Percentiles rank a stretch among this genome's conserved stretches.
Conservation (phyloP, 73 alveolate species). For the Paramecium caudatum region DNA sequence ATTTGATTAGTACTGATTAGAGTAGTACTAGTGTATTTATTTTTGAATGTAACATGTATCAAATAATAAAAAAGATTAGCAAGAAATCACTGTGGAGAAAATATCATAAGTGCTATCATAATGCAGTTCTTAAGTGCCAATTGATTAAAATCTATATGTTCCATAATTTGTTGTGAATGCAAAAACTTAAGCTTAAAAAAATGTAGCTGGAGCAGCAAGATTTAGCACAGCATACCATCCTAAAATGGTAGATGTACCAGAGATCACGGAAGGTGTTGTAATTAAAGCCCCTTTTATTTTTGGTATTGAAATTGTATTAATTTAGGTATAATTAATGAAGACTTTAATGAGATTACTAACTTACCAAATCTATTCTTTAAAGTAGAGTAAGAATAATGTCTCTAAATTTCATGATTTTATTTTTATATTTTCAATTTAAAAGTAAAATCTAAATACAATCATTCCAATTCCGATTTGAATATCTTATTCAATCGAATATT, state of each 20-base stretch:
- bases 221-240: conserved; percentile 23
- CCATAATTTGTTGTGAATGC: conserved; percentile 25
- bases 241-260: conserved; percentile 30
- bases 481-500: conserved; percentile 41
- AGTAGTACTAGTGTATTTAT: background rate
- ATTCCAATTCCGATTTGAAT: conserved; percentile 19
- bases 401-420: background rate
- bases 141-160: conserved; percentile 7
- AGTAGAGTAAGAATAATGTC: conserved; percentile 36
- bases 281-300: conserved; percentile 41
- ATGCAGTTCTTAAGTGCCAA: background rate
- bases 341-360: conserved; percentile 41
- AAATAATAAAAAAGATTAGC: background rate
- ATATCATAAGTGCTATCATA: background rate
- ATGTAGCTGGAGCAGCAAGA: conserved; percentile 33
- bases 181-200: background rate
- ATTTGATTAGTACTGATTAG: conserved; percentile 1
- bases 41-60: conserved; percentile 11
- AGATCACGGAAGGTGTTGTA: background rate
- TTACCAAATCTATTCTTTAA: conserved; percentile 4
- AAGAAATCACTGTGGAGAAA: background rate
- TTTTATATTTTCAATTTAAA: background rate
- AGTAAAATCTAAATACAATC: too few species aligned
- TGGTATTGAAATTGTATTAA: background rate
- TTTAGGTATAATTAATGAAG: conserved; percentile 19